phyloP scores from a whole-genome alignment of 345 rosid species.

The Gossypium thurberi region DNA sequence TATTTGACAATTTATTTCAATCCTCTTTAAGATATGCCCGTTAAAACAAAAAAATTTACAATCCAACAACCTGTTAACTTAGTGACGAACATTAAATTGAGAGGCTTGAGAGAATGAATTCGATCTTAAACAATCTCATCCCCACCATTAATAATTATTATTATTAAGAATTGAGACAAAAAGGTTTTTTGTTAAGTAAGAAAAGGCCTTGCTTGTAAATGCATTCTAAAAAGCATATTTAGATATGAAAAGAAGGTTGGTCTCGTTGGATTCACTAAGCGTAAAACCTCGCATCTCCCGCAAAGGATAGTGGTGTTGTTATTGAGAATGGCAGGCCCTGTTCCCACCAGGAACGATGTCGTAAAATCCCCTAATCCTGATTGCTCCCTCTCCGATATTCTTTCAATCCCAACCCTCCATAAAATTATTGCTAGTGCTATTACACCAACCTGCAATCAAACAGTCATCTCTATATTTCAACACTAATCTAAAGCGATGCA shows the following conservation, averaged over 20 bases:
- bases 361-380: constrained; percentile 13
- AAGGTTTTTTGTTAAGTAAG: neutral
- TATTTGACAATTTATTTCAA: too few relatives aligned
- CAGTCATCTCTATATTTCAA: too few relatives aligned
- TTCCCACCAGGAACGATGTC: constrained; percentile 40
- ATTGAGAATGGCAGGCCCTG: constrained; percentile 19
- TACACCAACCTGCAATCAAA: constrained; percentile 26
- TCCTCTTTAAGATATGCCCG: too few relatives aligned
- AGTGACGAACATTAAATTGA: too few relatives aligned
- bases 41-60: too few relatives aligned
- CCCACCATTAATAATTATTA: too few relatives aligned
- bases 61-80: too few relatives aligned
- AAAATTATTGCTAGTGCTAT: constrained; percentile 24
- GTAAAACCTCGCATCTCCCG: constrained; percentile 17
- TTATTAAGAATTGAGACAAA: neutral
- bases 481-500: too few relatives aligned
- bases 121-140: too few relatives aligned
- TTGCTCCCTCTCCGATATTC: constrained; percentile 7
- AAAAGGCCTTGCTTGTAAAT: neutral
- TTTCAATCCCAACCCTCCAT: constrained; percentile 26
- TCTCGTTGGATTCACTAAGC: neutral
- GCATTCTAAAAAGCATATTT: neutral
- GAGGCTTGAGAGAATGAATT: too few relatives aligned
- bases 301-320: constrained; percentile 21
- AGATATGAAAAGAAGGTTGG: constrained; percentile 19